Evolutionary conservation across 1,284 basidiomycete genomes (phyloP), one percentile per base, ranked within the genome.

Genomic region (Rhodotorula mucilaginosa): DNA sequence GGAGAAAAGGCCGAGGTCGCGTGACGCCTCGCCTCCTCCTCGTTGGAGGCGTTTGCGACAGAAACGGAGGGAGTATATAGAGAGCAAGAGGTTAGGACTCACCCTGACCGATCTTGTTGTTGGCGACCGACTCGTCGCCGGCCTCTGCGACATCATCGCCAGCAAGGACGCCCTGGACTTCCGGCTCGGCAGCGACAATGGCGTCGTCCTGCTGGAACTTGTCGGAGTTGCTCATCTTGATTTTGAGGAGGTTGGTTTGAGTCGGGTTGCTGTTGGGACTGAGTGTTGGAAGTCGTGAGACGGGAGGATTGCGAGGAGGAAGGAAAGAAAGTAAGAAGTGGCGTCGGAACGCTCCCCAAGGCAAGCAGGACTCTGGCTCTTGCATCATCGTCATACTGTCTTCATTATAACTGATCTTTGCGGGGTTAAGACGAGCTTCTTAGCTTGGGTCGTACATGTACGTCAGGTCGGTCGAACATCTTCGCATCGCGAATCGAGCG

Each of bases 141-240:
- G 15, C 48, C 19, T 8, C 34, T 8, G 6, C 34, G 34, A 16
- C 62, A 16, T 54, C 52, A 23, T 44, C 47, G 52, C 46, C 52
- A 34, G 29, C 34, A 23, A 68, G 66, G 44, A 68, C 66, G n/a
- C 66, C 66, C 34, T 39, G 61, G 15, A 46, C 34, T 48, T 63
- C 46, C 56, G 47, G 21, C 34, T 51, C 57, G 61, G 57, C 66
- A 19, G 39, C 6, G 47, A 71, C 70, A 64, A 71, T 71, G 56
- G 49, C 70, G 21, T 65, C 70, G 60, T 71, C 67, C 58, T 68
- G 60, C 16, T 65, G 19, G 67, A 68, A 71, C 57, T 65, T 65
- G 67, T 71, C 70, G 26, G 63, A 65, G 67, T 71, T 71, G 67
- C 34, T 34, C 34, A 34, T 34, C 34, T 34, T 34, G 34, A 34